Evolutionary conservation across 345 rosid genomes (phyloP).

Genomic region (Eucalyptus cloeziana): DNA sequence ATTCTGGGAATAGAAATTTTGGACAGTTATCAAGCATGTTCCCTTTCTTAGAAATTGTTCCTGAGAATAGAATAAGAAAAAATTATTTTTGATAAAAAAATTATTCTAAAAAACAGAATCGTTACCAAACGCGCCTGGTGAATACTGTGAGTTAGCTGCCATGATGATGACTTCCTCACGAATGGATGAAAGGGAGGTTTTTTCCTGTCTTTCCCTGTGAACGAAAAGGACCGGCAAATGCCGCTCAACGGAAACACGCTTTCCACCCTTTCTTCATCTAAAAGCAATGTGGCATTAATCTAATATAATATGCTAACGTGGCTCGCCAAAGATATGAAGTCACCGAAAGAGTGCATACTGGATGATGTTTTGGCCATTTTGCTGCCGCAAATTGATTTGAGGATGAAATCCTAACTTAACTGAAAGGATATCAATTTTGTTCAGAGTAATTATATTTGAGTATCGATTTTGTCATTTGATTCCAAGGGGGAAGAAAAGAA

Average conservation of each 20-base stretch:
- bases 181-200: background rate
- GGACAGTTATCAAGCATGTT: rapidly evolving
- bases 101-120: rapidly evolving
- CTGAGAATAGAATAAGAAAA: rapidly evolving
- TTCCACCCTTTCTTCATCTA: background rate
- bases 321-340: background rate
- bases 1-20: rapidly evolving
- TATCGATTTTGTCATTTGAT: background rate
- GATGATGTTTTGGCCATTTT: background rate
- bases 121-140: rapidly evolving
- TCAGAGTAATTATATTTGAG: background rate
- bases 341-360: background rate
- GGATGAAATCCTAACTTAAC: background rate
- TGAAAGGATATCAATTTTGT: background rate
- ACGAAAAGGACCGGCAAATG: background rate
- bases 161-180: background rate
- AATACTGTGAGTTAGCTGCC: background rate
- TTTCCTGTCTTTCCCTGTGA: background rate
- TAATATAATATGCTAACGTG: background rate
- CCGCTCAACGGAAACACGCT: background rate
- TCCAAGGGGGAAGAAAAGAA: background rate
- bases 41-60: too few relatives aligned
- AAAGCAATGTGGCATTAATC: background rate
- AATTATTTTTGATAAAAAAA: too few relatives aligned
- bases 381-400: background rate